phyloP scores from a whole-genome alignment of 1,284 basidiomycete species.

The Irpex sp. region DNA sequence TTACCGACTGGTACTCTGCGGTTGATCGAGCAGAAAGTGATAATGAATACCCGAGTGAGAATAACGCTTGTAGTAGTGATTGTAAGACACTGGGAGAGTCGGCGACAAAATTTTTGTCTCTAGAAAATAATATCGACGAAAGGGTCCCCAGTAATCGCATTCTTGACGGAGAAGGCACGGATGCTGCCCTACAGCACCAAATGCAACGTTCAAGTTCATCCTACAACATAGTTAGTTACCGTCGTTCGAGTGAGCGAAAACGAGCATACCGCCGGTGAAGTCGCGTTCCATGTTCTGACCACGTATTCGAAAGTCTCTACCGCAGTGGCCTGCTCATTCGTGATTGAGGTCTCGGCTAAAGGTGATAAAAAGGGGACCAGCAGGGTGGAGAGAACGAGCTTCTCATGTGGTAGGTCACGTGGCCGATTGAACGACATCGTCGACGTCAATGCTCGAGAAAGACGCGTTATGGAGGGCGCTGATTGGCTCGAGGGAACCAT shows the following conservation, averaged over 20 bases:
- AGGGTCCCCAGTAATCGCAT: constrained; percentile 47
- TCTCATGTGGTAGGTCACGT: constrained; percentile 49
- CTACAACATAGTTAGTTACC: constrained; percentile 24
- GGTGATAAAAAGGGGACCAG: constrained; percentile 50
- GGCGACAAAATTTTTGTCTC: constrained; percentile 39
- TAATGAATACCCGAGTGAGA: constrained; percentile 43
- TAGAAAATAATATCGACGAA: constrained; percentile 44
- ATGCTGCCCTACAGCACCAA: constrained; percentile 65
- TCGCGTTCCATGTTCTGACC: constrained; percentile 50
- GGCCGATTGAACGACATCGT: constrained; percentile 24
- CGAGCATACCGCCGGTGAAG: constrained; percentile 41
- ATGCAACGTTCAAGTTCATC: constrained; percentile 52
- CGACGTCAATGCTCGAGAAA: constrained; percentile 28
- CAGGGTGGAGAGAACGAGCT: constrained; percentile 53
- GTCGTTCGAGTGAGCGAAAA: neutral
- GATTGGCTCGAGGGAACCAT: constrained; percentile 22
- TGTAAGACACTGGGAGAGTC: constrained; percentile 47
- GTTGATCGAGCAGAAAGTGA: constrained; percentile 17
- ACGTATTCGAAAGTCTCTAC: constrained; percentile 60
- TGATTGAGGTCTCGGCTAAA: constrained; percentile 30
- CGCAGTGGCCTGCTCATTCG: constrained; percentile 53
- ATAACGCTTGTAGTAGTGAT: constrained; percentile 48
- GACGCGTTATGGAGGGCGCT: constrained; percentile 35
- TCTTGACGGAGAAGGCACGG: constrained; percentile 37
- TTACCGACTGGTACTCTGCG: constrained; percentile 25